Conservation (phyloP, 2,329 filamentous ascomycete species). For the Setomelanomma holmii region DNA sequence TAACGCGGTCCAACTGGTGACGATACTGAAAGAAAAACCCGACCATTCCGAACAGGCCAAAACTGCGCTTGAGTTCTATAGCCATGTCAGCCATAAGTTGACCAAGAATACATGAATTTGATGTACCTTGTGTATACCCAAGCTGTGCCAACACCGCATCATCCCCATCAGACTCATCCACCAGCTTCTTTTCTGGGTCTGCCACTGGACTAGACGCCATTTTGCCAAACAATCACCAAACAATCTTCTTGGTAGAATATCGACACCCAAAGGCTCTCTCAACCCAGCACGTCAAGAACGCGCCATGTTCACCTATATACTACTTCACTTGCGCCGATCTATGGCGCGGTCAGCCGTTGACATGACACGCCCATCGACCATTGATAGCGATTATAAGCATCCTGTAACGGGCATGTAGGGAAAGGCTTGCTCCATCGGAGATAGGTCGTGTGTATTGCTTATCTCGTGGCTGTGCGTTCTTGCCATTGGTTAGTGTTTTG, state of each 20-base stretch:
- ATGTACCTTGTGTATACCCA: slow-evolving; percentile 52
- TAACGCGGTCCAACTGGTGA: slow-evolving; percentile 66
- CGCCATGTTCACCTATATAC: no score
- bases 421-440: slow-evolving; percentile 2
- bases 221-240: no score
- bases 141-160: slow-evolving; percentile 51
- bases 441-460: slow-evolving; percentile 15
- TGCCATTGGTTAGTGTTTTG: slow-evolving; percentile 4
- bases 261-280: no score
- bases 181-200: slow-evolving; percentile 31
- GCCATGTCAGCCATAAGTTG: slow-evolving; percentile 1
- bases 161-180: slow-evolving; percentile 36
- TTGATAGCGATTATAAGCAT: slow-evolving; percentile 17
- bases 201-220: slow-evolving; percentile 17
- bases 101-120: background rate
- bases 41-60: slow-evolving; percentile 64
- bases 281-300: no score
- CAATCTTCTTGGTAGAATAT: no score
- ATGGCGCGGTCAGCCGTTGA: background rate
- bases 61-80: slow-evolving; percentile 63
- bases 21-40: slow-evolving; percentile 66
- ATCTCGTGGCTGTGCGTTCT: slow-evolving; percentile 16
- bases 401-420: slow-evolving; percentile 8
- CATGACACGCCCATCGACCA: slow-evolving; percentile 3
- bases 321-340: no score